Conservation (phyloP, 1,284 basidiomycete genomes). For the Coniferiporia sulphurascens region DNA sequence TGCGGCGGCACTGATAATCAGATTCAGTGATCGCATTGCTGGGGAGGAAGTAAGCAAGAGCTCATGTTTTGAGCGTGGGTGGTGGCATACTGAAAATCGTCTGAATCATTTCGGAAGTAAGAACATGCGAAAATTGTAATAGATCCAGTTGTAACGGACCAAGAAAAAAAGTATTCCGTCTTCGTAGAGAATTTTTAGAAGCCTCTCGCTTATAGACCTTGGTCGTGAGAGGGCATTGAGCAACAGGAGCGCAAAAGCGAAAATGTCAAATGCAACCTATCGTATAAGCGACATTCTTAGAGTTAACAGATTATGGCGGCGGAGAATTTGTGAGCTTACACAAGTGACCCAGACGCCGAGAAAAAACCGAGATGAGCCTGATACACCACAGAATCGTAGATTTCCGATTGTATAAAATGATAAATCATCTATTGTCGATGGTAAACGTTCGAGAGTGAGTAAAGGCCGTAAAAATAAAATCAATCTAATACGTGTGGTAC, state of each 20-base stretch:
- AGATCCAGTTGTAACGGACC: background rate
- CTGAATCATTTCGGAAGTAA: background rate
- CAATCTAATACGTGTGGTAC: background rate
- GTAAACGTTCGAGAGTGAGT: background rate
- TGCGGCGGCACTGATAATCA: conserved; percentile 10
- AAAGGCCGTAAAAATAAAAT: background rate
- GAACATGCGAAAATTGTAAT: background rate
- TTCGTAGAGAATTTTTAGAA: conserved; percentile 8
- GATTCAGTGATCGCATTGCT: conserved; percentile 13
- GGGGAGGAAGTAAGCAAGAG: background rate
- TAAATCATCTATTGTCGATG: background rate
- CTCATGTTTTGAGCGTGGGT: background rate
- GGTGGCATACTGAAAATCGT: conserved; percentile 9
- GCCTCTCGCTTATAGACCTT: background rate
- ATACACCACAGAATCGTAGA: conserved; percentile 3
- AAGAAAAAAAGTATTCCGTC: conserved; percentile 14
- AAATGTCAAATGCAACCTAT: conserved; percentile 10
- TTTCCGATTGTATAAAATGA: background rate
- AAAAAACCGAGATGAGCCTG: conserved; percentile 3
- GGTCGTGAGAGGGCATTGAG: conserved; percentile 13
- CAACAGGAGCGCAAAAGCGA: conserved; percentile 10
- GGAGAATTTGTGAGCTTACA: background rate
- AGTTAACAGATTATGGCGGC: background rate
- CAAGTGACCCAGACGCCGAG: conserved; percentile 11
- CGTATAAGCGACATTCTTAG: background rate